phyloP scores from a whole-genome alignment of 192 early-diverging fungal genomes.

The Spinellus fusiger region DNA sequence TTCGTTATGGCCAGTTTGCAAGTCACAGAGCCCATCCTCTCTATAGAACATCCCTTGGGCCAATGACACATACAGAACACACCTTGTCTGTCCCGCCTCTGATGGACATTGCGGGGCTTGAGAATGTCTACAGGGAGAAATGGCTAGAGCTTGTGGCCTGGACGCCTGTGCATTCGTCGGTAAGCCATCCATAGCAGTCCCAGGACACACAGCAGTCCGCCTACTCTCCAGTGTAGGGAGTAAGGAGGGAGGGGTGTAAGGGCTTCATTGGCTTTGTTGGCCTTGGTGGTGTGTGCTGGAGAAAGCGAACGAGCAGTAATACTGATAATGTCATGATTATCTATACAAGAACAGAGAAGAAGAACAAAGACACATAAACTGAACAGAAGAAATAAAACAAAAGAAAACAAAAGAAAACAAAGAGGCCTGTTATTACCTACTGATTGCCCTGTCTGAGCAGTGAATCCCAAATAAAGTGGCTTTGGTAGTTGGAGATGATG shows the following conservation, averaged over 20 bases:
- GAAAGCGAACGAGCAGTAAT: conserved; percentile 25
- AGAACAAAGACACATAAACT: neutral
- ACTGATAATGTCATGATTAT: conserved; percentile 42
- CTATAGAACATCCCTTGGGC: neutral
- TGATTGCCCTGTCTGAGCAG: conserved; percentile 87
- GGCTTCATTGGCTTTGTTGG: conserved; percentile 1
- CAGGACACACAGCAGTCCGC: no score
- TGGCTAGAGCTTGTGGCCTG: no score
- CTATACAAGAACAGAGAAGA: conserved; percentile 7
- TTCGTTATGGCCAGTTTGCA: conserved; percentile 20
- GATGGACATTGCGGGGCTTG: neutral
- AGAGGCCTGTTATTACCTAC: conserved; percentile 42
- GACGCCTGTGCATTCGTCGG: no score
- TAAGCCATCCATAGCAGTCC: no score
- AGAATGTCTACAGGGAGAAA: no score
- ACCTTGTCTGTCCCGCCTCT: neutral
- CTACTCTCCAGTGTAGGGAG: no score
- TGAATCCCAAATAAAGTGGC: conserved; percentile 81
- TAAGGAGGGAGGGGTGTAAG: no score
- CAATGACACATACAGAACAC: neutral
- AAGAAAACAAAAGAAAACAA: no score
- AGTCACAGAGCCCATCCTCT: neutral
- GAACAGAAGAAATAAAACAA: no score
- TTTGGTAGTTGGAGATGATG: conserved; percentile 67
- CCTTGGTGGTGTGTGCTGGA: conserved; percentile 5